phyloP scores from a whole-genome alignment of 768 basidiomycete genomes.

The Hypholoma fasciculare region DNA sequence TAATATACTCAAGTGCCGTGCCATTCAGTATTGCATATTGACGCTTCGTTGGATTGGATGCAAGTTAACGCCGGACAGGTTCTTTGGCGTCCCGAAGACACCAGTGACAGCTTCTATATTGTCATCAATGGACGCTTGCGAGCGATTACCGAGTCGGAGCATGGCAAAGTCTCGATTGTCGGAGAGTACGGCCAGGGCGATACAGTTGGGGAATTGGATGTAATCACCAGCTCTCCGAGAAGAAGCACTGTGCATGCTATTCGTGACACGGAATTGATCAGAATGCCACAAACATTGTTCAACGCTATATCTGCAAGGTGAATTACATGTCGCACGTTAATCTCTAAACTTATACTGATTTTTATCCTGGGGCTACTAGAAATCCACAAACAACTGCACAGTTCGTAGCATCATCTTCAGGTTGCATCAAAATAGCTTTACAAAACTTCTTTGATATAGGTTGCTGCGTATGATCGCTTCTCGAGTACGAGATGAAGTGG shows the following conservation, averaged over 20 bases:
- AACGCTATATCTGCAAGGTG: conserved; percentile 92
- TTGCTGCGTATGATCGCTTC: conserved; percentile 89
- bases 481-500: conserved; percentile 83
- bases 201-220: conserved; percentile 95
- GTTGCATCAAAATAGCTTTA: no score
- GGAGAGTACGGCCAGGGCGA: conserved; percentile 98
- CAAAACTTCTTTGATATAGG: conserved; percentile 32
- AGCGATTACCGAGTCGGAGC: conserved; percentile 79
- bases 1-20: neutral
- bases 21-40: conserved; percentile 85
- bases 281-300: conserved; percentile 97
- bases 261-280: conserved; percentile 93
- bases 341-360: neutral
- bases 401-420: conserved; percentile 37
- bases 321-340: neutral
- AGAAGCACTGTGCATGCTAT: conserved; percentile 95
- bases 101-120: conserved; percentile 95
- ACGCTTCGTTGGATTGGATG: conserved; percentile 97
- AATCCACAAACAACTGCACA: conserved; percentile 86
- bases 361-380: conserved; percentile 31
- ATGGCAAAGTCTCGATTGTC: conserved; percentile 75
- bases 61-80: conserved; percentile 96
- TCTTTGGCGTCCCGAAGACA: conserved; percentile 88
- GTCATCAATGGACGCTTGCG: conserved; percentile 96
- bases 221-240: conserved; percentile 87